These are phyloP conservation scores for Leptographium wingfieldii DNA, from an alignment of 2,329 filamentous ascomycete genomes.

Conservation along the genomic window DNA sequence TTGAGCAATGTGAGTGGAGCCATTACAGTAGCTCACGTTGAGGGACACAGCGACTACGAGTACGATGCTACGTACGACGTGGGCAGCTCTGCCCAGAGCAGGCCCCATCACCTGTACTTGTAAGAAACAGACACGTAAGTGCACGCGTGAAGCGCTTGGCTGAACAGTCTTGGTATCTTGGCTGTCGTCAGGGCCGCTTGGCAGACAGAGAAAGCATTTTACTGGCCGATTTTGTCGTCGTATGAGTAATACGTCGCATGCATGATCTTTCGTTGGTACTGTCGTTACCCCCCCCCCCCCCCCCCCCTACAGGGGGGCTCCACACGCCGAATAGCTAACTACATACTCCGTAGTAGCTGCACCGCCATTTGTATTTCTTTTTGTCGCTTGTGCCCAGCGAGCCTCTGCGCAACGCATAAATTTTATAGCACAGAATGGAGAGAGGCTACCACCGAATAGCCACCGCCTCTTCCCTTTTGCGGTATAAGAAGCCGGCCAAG, in stretches of 20 bases:
- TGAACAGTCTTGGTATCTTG: neutral
- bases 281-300: neutral
- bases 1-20: neutral
- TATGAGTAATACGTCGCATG: neutral
- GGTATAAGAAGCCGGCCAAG: neutral
- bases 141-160: neutral
- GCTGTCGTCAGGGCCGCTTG: neutral
- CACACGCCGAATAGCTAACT: neutral
- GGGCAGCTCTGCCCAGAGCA: neutral
- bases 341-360: neutral
- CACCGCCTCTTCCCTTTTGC: neutral
- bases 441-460: neutral
- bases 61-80: neutral
- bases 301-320: neutral
- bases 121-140: no score
- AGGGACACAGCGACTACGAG: neutral
- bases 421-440: neutral
- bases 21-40: neutral
- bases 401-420: neutral
- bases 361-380: neutral
- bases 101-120: neutral
- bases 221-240: no score
- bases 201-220: neutral
- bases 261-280: neutral
- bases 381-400: neutral